Percentiles rank a stretch among this genome's conserved stretches.
phyloP scores from a whole-genome alignment of 495 filamentous ascomycete genomes.

The Parathielavia appendiculata region DNA sequence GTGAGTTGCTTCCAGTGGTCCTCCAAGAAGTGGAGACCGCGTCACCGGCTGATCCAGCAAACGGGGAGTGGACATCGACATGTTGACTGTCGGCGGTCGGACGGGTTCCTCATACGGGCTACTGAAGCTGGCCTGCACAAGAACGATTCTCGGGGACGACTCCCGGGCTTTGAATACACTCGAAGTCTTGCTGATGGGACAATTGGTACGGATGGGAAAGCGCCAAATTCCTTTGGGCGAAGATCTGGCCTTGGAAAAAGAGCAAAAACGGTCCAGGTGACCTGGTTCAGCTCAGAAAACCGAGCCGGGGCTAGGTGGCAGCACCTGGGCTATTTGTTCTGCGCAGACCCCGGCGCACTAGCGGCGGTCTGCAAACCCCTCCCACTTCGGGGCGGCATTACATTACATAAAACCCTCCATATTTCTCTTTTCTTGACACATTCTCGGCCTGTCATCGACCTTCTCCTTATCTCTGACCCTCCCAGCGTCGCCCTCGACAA shows the following conservation, averaged over 20 bases:
- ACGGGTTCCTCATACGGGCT: background rate
- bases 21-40: conserved; percentile 12
- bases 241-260: conserved; percentile 17
- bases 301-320: conserved; percentile 21
- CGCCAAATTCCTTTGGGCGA: conserved; percentile 15
- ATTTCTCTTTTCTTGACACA: conserved; percentile 46
- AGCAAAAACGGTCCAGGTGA: conserved; percentile 20
- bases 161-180: conserved; percentile 2
- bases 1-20: conserved; percentile 7
- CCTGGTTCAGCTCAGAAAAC: conserved; percentile 24
- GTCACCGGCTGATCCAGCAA: conserved; percentile 12
- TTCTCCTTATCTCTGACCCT: conserved; percentile 40
- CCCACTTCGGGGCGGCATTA: conserved; percentile 37
- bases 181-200: background rate
- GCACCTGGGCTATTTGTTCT: conserved; percentile 27
- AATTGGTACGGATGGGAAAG: background rate
- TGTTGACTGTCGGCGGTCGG: conserved; percentile 2
- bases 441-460: conserved; percentile 42
- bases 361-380: conserved; percentile 32
- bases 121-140: conserved; percentile 3
- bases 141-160: conserved; percentile 10
- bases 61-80: conserved; percentile 7
- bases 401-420: conserved; percentile 53
- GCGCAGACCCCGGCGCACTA: conserved; percentile 20
- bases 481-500: conserved; percentile 35